Evolutionary conservation across 2,329 filamentous ascomycete species (phyloP), one percentile per base, ranked within the genome.

Genomic region (Fusarium continuum): DNA sequence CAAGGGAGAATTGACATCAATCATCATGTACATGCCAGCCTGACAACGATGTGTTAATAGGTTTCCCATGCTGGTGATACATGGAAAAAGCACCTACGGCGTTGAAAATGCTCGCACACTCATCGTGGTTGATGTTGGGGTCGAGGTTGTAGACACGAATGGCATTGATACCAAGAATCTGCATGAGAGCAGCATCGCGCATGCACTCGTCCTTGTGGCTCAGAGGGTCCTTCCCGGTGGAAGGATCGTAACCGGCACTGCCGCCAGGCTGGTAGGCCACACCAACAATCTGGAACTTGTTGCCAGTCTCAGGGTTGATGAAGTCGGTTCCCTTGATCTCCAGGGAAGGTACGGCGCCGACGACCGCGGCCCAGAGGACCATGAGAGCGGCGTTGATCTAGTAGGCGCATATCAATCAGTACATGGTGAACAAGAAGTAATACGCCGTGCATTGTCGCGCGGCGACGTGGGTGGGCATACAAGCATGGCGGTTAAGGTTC

Each of bases 131-230:
- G 61, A 88, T 75, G 69, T 88, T 75, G 25, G 87, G 87, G 73
- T 87, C 83, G 60, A 89, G 74, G 78, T 89, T 89, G 79, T 89
- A 90, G n/a, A 89, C 85, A 44, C 88, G 87, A 70, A 90, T 86
- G 60, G 87, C 80, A 78, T 90, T 90, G 73, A 89, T 79, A 61
- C 87, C 86, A 50, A 89, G 79, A 49, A 80, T 77, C 78, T 90
- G 87, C 80, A 89, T 84, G 55, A 89, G 79, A 26, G 87, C 86
- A 38, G 86, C 87, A 80, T 89, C 87, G 61, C 87, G 84, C 70
- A 86, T 75, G 76, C 87, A 90, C 55, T 81, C 76, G 43, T 83
- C 79, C 50, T 77, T 78, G 72, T 89, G 74, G 70, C 84, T 88
- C 28, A 90, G 80, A 26, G 87, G 85, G 71, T 90, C 87, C 64